phyloP scores from a whole-genome alignment of 495 filamentous ascomycete genomes.

The Penicillium egyptiacum region DNA sequence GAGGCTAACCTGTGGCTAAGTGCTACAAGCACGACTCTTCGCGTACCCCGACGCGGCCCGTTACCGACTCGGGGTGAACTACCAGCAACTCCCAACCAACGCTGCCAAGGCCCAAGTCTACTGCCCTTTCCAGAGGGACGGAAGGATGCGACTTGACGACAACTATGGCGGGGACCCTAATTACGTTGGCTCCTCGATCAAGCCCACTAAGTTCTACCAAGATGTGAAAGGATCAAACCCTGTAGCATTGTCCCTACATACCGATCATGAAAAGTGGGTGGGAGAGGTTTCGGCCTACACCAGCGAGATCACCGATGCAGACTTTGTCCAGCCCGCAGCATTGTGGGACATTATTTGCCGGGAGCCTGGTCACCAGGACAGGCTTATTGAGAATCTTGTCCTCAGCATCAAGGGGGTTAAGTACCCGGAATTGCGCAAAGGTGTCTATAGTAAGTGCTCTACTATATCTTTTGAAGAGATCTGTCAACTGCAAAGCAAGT shows the following conservation, averaged over 20 bases:
- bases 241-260: constrained; percentile 19
- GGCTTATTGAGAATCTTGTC: constrained; percentile 56
- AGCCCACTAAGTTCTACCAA: constrained; percentile 22
- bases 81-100: constrained; percentile 51
- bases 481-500: background rate
- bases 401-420: constrained; percentile 35
- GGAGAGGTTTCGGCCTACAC: constrained; percentile 39
- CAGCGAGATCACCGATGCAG: constrained; percentile 20
- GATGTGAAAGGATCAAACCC: constrained; percentile 16
- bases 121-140: constrained; percentile 71
- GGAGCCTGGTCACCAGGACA: constrained; percentile 57
- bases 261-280: constrained; percentile 58
- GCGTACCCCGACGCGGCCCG: constrained; percentile 67
- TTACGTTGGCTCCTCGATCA: constrained; percentile 46
- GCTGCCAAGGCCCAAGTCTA: constrained; percentile 44
- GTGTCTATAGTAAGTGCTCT: constrained; percentile 26
- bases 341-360: constrained; percentile 54
- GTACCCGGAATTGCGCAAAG: constrained; percentile 14
- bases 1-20: constrained; percentile 11
- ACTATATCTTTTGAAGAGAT: background rate
- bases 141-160: constrained; percentile 58
- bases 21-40: constrained; percentile 70
- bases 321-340: constrained; percentile 26
- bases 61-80: constrained; percentile 67
- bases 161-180: constrained; percentile 65